Evolutionary conservation across 2,329 filamentous ascomycete species (phyloP), one percentile per base, ranked within the genome.

Genomic region (Fusarium decemcellulare): DNA sequence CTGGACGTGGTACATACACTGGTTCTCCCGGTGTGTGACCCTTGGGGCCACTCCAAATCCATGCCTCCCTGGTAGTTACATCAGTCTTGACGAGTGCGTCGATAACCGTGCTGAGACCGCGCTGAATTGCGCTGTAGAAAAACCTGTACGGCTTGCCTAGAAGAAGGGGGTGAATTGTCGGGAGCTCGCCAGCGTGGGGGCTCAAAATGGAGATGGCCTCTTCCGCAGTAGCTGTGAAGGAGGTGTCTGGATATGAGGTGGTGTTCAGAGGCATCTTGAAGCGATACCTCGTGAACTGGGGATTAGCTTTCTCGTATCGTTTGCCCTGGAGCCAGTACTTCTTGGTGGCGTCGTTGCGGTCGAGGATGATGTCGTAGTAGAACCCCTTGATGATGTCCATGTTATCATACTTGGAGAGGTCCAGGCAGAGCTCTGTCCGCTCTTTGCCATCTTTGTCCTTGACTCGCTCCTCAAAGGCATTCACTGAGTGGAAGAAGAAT

Each of bases 401-500:
- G 54, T 87, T 91, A 0, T 88, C 83, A 73, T 92, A 94, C 54
- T 87, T 82, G 32, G 90, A 79, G 2, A 91, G 76, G 65, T 97
- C 93, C 58, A 91, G 88, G 32, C 90, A 82, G 16, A 96, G 83
- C 63, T 90, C 84, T 1, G 70, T 77, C 12, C 58, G 55, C 10
- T 72, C 60, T 11, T 74, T 60, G 3, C 75, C 76, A 0, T 76
- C 72, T 2, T 83, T 80, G 2, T 78, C 80, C 32, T 81, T 77
- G 0, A 74, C 63, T 0, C 73, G 68, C 67, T 93, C 87, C 73
- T 95, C 92, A 76, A 90, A 96, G 0, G 92, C 88, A 71, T 97
- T 97, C 75, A 93, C 83, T 0, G 88, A 88, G 79, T 97, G 93
- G 78, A 97, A 97, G 78, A 89, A 91, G 82, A 95, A 97, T 48